These are phyloP conservation scores for Zygotorulaspora mrakii DNA, from an alignment of 1,139 yeast species.

Conservation along the genomic window DNA sequence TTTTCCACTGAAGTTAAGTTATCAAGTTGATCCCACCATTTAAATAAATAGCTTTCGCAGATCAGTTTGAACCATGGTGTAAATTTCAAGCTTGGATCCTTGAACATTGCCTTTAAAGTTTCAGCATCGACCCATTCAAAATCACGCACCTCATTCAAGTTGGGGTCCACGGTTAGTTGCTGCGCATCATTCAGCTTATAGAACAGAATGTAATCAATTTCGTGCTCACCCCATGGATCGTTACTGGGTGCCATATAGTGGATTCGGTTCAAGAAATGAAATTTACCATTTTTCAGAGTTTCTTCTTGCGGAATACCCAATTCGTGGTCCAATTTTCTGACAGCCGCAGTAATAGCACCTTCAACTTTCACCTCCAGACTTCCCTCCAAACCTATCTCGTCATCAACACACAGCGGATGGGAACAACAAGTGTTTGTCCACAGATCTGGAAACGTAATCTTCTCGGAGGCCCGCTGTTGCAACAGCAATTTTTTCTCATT, in stretches of 20 bases:
- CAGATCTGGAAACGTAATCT: conserved; percentile 91
- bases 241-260: conserved; percentile 85
- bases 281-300: conserved; percentile 37
- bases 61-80: conserved; percentile 98
- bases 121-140: conserved; percentile 64
- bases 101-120: conserved; percentile 72
- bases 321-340: conserved; percentile 87
- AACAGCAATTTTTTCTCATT: conserved; percentile 69
- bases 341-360: conserved; percentile 88
- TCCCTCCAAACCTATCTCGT: conserved; percentile 62
- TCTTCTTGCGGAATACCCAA: conserved; percentile 78
- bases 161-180: conserved; percentile 44
- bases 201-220: conserved; percentile 88
- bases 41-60: conserved; percentile 82
- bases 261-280: conserved; percentile 84
- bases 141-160: conserved; percentile 82
- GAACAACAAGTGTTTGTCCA: conserved; percentile 99
- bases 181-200: conserved; percentile 58
- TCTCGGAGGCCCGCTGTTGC: conserved; percentile 94
- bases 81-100: conserved; percentile 58
- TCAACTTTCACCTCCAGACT: conserved; percentile 56
- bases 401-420: conserved; percentile 82
- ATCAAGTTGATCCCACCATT: conserved; percentile 87
- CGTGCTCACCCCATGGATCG: conserved; percentile 97
- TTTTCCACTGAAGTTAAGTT: conserved; percentile 38